These are phyloP conservation scores for Perkinsus olseni DNA, from an alignment of 169 alveolate species.

Conservation along the genomic window DNA sequence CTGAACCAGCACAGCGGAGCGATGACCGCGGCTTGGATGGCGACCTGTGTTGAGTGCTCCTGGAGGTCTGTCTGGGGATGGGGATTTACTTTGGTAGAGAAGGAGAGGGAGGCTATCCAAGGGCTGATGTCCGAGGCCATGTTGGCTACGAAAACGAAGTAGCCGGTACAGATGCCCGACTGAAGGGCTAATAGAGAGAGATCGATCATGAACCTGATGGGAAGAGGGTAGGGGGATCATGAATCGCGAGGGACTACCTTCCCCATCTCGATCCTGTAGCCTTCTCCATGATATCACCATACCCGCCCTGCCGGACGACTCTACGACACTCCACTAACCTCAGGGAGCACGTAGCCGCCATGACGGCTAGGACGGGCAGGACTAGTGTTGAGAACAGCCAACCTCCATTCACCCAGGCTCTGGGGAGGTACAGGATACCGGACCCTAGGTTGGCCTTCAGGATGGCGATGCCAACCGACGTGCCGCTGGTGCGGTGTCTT, in stretches of 20 bases:
- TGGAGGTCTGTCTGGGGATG: not conserved
- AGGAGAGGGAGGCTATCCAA: not conserved
- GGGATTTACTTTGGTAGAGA: not conserved
- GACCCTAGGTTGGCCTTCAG: not conserved
- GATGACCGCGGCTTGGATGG: not conserved
- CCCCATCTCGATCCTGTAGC: not conserved
- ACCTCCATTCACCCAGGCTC: not conserved
- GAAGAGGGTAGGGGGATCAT: too few species aligned
- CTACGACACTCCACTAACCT: not conserved
- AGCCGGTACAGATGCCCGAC: not conserved
- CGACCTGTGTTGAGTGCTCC: not conserved
- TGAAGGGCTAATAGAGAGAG: not conserved
- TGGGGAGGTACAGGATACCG: not conserved
- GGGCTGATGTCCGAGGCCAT: not conserved
- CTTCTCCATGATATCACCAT: not conserved
- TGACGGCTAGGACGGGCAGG: not conserved
- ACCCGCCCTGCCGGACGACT: not conserved
- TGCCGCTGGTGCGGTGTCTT: not conserved
- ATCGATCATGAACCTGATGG: not conserved
- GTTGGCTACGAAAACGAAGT: not conserved
- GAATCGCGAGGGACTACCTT: not conserved
- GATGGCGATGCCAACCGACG: not conserved
- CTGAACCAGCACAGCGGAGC: not conserved
- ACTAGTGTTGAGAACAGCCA: not conserved
- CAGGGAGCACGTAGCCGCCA: not conserved